Evolutionary conservation across 2,329 filamentous ascomycete genomes (phyloP), one percentile per base, ranked within the genome.

Genomic region (Talaromyces sp.): DNA sequence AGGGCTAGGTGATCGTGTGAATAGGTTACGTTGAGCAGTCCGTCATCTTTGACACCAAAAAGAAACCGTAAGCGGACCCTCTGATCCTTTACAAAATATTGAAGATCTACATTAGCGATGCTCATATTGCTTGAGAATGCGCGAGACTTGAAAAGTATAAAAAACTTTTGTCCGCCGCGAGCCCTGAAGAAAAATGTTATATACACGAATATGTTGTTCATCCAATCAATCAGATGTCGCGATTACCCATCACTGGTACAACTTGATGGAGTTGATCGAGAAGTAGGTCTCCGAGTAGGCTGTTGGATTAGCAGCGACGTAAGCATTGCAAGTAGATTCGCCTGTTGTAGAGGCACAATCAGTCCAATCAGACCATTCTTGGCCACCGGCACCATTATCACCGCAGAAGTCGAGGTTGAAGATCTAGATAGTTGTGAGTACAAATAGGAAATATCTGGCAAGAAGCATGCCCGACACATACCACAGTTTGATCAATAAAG

Each of bases 401-500:
- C 61, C 61, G 18, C 61, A 63, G 48, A 63, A 63, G 11, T 63
- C 61, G 4, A 63, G 48, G 21, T 63, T 63, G 39, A 63, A 63
- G 33, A 63, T 60, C 61, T 63, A 56, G 8, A 55, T 18, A 5
- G 23, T n/a, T 12, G 31, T 35, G 14, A 39, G 39, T n/a, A 11
- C 1, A 57, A 16, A 3, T n/a, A 21, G 42, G n/a, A 16, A 18
- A 12, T n/a, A 12, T 28, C 8, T 8, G 16, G n/a, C n/a, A 8
- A 18, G 9, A n/a, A 28, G 4, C n/a, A 21, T 6, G 7, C 1
- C 31, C 31, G n/a, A 63, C 48, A 63, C 61, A 79, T 33, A 83
- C 73, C 55, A 80, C 74, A n/a, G 74, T 73, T 63, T 79, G 75
- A 9, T 75, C 60, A 50, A 71, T 72, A 68, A 81, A 80, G 18